Conservation (phyloP, 129 eudicot species). For the Saposhnikovia divaricata region DNA sequence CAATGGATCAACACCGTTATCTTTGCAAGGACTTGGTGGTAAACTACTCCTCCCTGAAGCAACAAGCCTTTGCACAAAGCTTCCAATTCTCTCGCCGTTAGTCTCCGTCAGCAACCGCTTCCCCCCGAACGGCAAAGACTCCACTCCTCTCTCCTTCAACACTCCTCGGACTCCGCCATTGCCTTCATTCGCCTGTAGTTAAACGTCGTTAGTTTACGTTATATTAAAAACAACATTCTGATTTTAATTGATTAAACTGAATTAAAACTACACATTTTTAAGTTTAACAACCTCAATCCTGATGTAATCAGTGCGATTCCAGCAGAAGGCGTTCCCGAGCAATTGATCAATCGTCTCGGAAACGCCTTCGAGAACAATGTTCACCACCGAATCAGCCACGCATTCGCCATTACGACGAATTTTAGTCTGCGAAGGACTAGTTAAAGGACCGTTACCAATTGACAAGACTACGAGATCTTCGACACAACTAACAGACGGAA, state of each 20-base stretch:
- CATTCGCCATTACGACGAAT: conserved; percentile 37
- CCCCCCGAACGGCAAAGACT: conserved; percentile 88
- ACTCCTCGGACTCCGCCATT: conserved; percentile 30
- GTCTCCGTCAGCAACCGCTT: conserved; percentile 83
- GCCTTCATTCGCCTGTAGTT: conserved; percentile 53
- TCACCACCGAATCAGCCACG: conserved; percentile 38
- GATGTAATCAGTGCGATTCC: conserved; percentile 66
- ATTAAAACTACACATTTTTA: not conserved
- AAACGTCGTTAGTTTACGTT: conserved; percentile 17
- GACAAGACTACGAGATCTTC: conserved; percentile 75
- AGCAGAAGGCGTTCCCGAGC: conserved; percentile 82
- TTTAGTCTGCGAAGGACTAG: conserved; percentile 23
- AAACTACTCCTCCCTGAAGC: conserved; percentile 63
- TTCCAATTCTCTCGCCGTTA: conserved; percentile 72
- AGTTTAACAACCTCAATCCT: conserved; percentile 70
- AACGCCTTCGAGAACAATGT: conserved; percentile 73
- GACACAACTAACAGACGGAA: conserved; percentile 62
- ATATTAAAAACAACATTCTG: not conserved
- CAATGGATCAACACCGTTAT: conserved; percentile 53
- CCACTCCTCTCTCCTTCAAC: conserved; percentile 69
- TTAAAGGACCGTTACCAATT: conserved; percentile 60
- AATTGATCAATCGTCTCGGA: conserved; percentile 87
- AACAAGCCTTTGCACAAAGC: conserved; percentile 79
- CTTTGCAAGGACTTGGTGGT: conserved; percentile 96
- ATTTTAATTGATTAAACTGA: too few relatives aligned